Conservation (phyloP, 2,329 filamentous ascomycete species). For the Venturia nashicola region DNA sequence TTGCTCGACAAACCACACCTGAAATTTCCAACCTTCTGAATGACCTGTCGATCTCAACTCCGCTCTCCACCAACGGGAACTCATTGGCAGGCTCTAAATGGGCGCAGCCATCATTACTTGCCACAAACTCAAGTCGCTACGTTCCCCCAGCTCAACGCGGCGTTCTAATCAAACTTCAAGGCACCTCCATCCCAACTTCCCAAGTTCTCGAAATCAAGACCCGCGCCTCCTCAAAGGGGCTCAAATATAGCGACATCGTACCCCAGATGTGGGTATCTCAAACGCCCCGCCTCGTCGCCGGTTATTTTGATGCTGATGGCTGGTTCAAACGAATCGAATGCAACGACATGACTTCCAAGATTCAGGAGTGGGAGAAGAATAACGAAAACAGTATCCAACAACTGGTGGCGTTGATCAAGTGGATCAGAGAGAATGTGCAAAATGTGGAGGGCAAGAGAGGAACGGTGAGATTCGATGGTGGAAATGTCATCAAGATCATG, state of each 20-base stretch:
- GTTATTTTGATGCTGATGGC: constrained; percentile 26
- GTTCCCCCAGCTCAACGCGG: constrained; percentile 13
- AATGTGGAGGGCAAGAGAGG: constrained; percentile 8
- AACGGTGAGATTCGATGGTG: not conserved
- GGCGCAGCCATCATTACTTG: not conserved
- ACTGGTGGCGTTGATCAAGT: constrained; percentile 10
- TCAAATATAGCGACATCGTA: constrained; percentile 25
- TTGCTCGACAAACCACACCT: not conserved
- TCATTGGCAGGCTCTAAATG: constrained; percentile 14
- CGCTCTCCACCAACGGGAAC: constrained; percentile 8
- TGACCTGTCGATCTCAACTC: not conserved
- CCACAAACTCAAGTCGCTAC: not conserved
- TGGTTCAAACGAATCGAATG: constrained; percentile 18
- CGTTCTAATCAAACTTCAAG: constrained; percentile 20
- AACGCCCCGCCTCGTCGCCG: constrained; percentile 35
- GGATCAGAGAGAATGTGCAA: constrained; percentile 11
- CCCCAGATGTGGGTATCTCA: constrained; percentile 36
- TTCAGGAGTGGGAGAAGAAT: constrained; percentile 13
- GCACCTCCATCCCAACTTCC: constrained; percentile 21
- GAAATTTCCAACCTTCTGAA: not conserved
- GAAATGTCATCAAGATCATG: not conserved
- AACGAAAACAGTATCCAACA: constrained; percentile 10
- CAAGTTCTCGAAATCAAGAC: constrained; percentile 37
- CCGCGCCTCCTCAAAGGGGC: constrained; percentile 19
- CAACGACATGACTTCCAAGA: constrained; percentile 12